Percentiles rank a stretch among this genome's conserved stretches.
Conservation (phyloP, 805 yeast genomes). For the Wickerhamiella slavikovae region DNA sequence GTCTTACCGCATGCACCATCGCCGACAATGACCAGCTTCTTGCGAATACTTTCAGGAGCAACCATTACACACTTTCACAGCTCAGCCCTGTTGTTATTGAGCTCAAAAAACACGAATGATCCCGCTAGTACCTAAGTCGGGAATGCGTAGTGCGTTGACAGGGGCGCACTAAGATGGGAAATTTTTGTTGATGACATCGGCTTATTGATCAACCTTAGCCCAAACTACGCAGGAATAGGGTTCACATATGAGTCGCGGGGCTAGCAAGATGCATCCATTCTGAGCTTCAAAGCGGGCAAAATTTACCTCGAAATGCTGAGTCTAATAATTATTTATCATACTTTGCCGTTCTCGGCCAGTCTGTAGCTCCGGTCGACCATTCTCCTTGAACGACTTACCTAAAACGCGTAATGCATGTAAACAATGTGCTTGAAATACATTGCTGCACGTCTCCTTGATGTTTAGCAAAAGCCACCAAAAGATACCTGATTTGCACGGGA, state of each 20-base stretch:
- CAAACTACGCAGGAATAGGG: not conserved
- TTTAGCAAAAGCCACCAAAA: no score
- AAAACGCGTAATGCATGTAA: no score
- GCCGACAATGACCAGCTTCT: slow-evolving; percentile 79
- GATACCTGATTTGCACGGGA: no score
- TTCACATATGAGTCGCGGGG: not conserved
- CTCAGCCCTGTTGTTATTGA: no score
- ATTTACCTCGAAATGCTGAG: no score
- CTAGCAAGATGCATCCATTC: no score
- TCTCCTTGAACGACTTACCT: not conserved
- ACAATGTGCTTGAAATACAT: no score
- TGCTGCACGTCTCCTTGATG: no score
- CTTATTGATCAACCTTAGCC: not conserved
- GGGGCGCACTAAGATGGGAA: slow-evolving; percentile 2
- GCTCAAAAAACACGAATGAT: not conserved
- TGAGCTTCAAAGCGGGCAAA: no score
- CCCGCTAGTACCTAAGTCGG: not conserved
- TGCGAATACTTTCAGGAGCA: slow-evolving; percentile 13
- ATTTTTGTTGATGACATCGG: not conserved
- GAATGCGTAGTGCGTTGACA: not conserved
- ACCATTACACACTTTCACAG: slow-evolving; percentile 6
- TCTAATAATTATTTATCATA: no score
- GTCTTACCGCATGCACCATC: slow-evolving; percentile 98
- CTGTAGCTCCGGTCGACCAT: not conserved
- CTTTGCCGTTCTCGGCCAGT: no score